phyloP scores from a whole-genome alignment of 2,329 filamentous ascomycete species.

The Fusarium subglutinans region DNA sequence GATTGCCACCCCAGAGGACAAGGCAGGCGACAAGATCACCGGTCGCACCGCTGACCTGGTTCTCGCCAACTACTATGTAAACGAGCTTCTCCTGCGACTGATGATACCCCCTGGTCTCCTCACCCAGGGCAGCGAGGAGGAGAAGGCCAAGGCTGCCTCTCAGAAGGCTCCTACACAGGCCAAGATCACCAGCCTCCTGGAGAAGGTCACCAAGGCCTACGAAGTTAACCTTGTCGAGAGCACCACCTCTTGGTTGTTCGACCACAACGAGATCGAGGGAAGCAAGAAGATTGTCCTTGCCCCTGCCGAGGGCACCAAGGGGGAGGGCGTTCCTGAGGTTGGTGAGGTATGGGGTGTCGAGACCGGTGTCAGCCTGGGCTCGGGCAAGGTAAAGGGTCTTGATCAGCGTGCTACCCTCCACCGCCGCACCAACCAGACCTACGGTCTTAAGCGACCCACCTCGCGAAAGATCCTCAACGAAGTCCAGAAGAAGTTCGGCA shows the following conservation, averaged over 20 bases:
- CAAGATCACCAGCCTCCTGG: slow-evolving; percentile 86
- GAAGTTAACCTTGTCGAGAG: slow-evolving; percentile 95
- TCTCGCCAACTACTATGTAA: slow-evolving; percentile 92
- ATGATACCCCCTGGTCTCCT: slow-evolving; percentile 92
- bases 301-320: slow-evolving; percentile 86
- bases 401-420: slow-evolving; percentile 91
- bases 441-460: slow-evolving; percentile 91
- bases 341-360: slow-evolving; percentile 98
- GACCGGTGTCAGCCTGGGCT: slow-evolving; percentile 88
- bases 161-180: slow-evolving; percentile 85
- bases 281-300: slow-evolving; percentile 97
- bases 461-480: slow-evolving; percentile 93
- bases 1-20: slow-evolving; percentile 71
- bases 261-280: slow-evolving; percentile 96
- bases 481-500: slow-evolving; percentile 96
- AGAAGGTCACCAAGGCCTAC: slow-evolving; percentile 92
- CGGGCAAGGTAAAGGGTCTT: slow-evolving; percentile 93
- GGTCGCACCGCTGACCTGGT: slow-evolving; percentile 87
- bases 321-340: slow-evolving; percentile 87
- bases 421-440: slow-evolving; percentile 90
- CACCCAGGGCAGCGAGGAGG: slow-evolving; percentile 85
- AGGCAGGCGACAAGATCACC: slow-evolving; percentile 70
- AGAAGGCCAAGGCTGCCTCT: slow-evolving; percentile 89
- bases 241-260: slow-evolving; percentile 97
- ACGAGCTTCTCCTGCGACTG: slow-evolving; percentile 90